phyloP scores from a whole-genome alignment of 2,329 filamentous ascomycete genomes.

The Ophiostoma sp. region DNA sequence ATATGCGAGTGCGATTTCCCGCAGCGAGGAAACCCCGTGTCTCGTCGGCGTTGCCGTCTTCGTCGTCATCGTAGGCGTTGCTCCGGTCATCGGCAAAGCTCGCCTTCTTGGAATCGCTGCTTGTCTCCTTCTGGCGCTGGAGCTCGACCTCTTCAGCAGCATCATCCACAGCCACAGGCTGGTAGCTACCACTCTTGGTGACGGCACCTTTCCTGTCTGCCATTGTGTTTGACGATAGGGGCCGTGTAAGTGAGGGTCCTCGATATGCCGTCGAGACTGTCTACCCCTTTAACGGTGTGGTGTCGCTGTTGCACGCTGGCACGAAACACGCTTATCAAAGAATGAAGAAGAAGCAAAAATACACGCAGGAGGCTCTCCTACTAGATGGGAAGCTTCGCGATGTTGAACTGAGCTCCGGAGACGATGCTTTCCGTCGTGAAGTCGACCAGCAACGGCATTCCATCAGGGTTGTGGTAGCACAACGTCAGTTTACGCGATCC shows the following conservation, averaged over 20 bases:
- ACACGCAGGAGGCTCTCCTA: neutral
- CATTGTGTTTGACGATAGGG: neutral
- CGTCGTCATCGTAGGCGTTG: slow-evolving; percentile 18
- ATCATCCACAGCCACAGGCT: slow-evolving; percentile 20
- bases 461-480: slow-evolving; percentile 3
- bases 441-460: neutral
- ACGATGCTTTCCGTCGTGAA: neutral
- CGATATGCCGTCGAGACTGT: neutral
- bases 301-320: neutral
- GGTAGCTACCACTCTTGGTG: slow-evolving; percentile 18
- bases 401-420: neutral
- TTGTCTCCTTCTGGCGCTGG: neutral
- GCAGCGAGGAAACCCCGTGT: slow-evolving; percentile 20
- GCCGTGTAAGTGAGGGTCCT: slow-evolving; percentile 4
- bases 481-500: neutral
- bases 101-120: neutral
- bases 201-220: neutral
- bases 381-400: neutral
- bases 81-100: slow-evolving; percentile 4
- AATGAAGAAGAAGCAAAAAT: neutral
- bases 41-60: slow-evolving; percentile 17
- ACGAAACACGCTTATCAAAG: neutral
- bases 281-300: neutral
- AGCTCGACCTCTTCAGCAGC: slow-evolving; percentile 18
- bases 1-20: neutral